Evolutionary conservation across 1,284 basidiomycete genomes (phyloP).

Genomic region (Coriolopsis trogii): DNA sequence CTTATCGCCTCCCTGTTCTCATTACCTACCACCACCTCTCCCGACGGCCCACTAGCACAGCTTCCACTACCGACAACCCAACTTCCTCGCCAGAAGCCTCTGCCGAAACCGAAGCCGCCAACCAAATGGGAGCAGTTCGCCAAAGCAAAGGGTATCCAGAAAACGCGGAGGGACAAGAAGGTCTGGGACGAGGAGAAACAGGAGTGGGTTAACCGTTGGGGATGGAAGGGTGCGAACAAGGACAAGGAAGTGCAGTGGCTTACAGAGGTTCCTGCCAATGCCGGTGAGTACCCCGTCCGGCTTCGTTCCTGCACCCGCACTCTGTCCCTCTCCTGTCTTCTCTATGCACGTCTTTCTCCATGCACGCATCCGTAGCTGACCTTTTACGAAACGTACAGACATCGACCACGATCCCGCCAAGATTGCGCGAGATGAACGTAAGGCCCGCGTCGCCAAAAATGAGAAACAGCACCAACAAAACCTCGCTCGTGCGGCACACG

Average conservation of each 20-base stretch:
- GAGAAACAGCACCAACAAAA: conserved; percentile 83
- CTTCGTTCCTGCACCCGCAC: neutral
- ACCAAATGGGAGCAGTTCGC: conserved; percentile 99
- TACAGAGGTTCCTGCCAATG: conserved; percentile 85
- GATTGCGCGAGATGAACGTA: conserved; percentile 76
- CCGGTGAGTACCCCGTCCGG: conserved; percentile 56
- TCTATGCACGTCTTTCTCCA: neutral
- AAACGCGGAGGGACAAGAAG: conserved; percentile 80
- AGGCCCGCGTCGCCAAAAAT: conserved; percentile 85
- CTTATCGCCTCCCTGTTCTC: conserved; percentile 83
- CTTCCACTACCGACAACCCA: conserved; percentile 78
- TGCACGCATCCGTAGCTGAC: neutral
- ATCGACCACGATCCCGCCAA: conserved; percentile 82
- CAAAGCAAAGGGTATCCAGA: conserved; percentile 90
- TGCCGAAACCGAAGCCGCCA: conserved; percentile 90
- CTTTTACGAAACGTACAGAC: conserved; percentile 41
- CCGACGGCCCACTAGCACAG: conserved; percentile 84
- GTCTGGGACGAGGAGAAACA: conserved; percentile 95
- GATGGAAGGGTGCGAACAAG: conserved; percentile 89
- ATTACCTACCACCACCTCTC: conserved; percentile 76
- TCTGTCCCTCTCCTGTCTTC: too few species aligned
- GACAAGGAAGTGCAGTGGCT: conserved; percentile 91
- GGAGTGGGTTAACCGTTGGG: conserved; percentile 95
- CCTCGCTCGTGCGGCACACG: conserved; percentile 58
- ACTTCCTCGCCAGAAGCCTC: conserved; percentile 89